phyloP scores from a whole-genome alignment of 2,329 filamentous ascomycete species.

The Phialocephala subalpina region DNA sequence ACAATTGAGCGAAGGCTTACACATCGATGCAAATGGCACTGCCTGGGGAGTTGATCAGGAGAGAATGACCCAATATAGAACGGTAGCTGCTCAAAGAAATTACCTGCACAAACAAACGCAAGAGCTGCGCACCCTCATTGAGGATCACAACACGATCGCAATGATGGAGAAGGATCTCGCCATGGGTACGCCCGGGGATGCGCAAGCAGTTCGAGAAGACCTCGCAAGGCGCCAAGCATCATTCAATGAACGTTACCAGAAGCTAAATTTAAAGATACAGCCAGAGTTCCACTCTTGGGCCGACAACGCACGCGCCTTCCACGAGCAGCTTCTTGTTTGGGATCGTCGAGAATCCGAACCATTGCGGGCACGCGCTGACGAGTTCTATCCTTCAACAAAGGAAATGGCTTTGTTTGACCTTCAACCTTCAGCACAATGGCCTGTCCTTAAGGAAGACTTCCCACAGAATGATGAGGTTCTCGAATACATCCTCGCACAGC shows the following conservation, averaged over 20 bases:
- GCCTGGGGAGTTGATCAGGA: background rate
- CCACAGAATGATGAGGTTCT: constrained; percentile 54
- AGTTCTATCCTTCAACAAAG: constrained; percentile 73
- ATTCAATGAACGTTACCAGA: background rate
- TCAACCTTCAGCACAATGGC: constrained; percentile 63
- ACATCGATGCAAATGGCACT: background rate
- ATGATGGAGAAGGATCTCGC: background rate
- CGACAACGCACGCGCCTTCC: background rate
- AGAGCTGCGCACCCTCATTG: background rate
- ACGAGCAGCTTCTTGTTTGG: constrained; percentile 62
- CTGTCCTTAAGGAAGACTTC: constrained; percentile 53
- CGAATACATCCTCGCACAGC: constrained; percentile 56
- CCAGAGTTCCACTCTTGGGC: background rate
- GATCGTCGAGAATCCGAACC: constrained; percentile 78
- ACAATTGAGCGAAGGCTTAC: constrained; percentile 28
- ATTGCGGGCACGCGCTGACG: constrained; percentile 61
- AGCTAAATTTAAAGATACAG: background rate
- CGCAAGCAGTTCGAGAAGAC: background rate
- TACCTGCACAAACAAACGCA: background rate
- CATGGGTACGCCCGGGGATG: background rate
- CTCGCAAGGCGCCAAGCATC: background rate
- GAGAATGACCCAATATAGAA: background rate
- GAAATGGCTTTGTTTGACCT: constrained; percentile 70
- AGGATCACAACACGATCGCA: background rate
- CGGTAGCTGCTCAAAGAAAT: background rate